Evolutionary conservation across 106 monocot genomes (phyloP).

Genomic region (Dendrobium catenatum): DNA sequence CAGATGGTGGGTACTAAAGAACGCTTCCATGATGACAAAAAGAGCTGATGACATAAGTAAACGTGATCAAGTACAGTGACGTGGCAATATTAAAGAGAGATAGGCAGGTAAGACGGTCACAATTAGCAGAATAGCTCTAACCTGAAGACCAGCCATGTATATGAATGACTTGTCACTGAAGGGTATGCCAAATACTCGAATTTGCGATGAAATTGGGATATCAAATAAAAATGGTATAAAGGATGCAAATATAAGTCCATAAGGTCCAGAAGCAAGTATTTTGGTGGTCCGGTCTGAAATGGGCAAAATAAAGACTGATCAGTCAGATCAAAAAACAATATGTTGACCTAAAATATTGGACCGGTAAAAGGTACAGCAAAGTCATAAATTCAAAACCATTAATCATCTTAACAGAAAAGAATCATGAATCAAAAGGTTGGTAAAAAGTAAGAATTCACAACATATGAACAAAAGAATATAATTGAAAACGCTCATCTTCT

Average conservation of each 20-base stretch:
- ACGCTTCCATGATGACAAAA: constrained; percentile 72
- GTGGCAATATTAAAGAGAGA: not conserved
- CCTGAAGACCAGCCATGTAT: constrained; percentile 30
- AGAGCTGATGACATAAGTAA: constrained; percentile 43
- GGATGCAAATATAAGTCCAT: constrained; percentile 92
- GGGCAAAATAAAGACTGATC: not conserved
- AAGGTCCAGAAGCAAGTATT: constrained; percentile 70
- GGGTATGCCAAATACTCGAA: constrained; percentile 19
- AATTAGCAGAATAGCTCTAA: not conserved
- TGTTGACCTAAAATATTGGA: not conserved
- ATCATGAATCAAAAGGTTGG: not conserved
- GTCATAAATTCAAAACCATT: not conserved
- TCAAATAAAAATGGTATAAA: constrained; percentile 26
- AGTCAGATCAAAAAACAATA: not conserved
- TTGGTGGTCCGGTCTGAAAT: constrained; percentile 53
- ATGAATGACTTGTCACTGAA: constrained; percentile 29
- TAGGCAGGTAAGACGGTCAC: not conserved
- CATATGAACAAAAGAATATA: not conserved
- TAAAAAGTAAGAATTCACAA: not conserved
- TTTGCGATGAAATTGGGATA: constrained; percentile 24
- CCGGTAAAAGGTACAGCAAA: not conserved
- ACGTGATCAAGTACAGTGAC: not conserved
- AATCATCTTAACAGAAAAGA: not conserved
- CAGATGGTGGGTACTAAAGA: constrained; percentile 89
- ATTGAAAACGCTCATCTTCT: not conserved